Percentiles rank a stretch among this genome's conserved stretches.
These are phyloP conservation scores for Barnettozyma pratensis DNA, from an alignment of 805 yeast species.

Conservation along the genomic window DNA sequence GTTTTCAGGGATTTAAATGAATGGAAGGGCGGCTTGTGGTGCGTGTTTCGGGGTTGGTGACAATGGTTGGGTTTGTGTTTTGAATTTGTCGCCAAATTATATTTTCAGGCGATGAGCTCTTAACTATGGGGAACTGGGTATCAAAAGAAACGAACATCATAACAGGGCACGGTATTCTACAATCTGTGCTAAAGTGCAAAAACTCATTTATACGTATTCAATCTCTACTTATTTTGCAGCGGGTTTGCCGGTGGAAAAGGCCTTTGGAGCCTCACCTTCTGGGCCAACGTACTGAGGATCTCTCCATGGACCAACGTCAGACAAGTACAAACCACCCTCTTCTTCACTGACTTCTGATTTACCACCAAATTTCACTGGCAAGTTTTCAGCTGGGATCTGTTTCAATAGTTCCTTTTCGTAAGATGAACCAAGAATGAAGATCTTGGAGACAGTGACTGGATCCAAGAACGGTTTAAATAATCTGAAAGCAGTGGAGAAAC, in stretches of 20 bases:
- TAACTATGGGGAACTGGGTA: too few relatives aligned
- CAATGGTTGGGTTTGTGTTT: too few relatives aligned
- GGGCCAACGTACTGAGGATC: conserved; percentile 84
- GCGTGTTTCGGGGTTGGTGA: too few relatives aligned
- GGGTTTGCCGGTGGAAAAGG: conserved; percentile 24
- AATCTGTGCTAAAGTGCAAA: too few relatives aligned
- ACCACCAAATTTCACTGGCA: conserved; percentile 92
- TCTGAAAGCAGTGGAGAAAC: conserved; percentile 90
- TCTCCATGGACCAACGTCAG: conserved; percentile 98
- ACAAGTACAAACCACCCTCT: conserved; percentile 77
- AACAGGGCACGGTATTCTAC: too few relatives aligned
- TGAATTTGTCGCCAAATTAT: too few relatives aligned
- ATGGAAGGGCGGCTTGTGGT: too few relatives aligned
- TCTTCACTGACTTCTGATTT: conserved; percentile 55
- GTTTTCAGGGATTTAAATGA: too few relatives aligned
- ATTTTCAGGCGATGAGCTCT: too few relatives aligned
- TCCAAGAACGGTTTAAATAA: conserved; percentile 91
- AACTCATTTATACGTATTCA: too few relatives aligned
- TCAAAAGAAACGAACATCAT: too few relatives aligned
- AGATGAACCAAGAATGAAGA: conserved; percentile 75
- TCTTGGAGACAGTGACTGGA: conserved; percentile 95
- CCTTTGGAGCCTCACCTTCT: conserved; percentile 87
- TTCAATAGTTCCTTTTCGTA: conserved; percentile 80
- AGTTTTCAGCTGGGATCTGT: conserved; percentile 90
- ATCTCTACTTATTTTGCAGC: too few relatives aligned